Evolutionary conservation across 176 grass and related monocot genomes (phyloP), one percentile per base, ranked within the genome.

Genomic region (Typha latifolia): DNA sequence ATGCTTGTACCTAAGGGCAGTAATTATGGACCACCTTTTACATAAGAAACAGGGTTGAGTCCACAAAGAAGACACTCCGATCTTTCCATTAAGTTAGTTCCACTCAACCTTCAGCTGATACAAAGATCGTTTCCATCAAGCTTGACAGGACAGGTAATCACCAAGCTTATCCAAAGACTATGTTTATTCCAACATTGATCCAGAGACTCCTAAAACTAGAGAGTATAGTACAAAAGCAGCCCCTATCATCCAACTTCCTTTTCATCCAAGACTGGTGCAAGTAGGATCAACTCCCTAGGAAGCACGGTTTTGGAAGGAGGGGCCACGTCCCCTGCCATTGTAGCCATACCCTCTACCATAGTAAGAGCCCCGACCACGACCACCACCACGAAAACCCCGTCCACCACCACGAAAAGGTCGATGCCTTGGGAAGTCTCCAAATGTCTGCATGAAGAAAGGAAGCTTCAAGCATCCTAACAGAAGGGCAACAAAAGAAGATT

Each of bases 381-480:
- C 81, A 2, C 66, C 84, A 0, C 90, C 90, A 15, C 85, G 76
- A 47, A 83, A 83, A 62, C 85, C 85, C 50, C 82, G 78, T 0
- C 13, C 73, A 0, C 90, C 85, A 20, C 88, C 80, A 61, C 87
- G 76, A 3, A 75, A 81, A 0, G 74, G 62, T 49, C 85, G 80
- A 21, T 86, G 74, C 69, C 90, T 80, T 49, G 85, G 61, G 70
- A 88, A 85, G 32, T 94, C 76, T 0, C 90, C 90, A 81, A 94
- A 94, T 0, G 90, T 94, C 90, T 94, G 77, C 22, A 76, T 15
- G 70, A 20, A 15, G 21, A 69, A 65, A 78, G 55, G 49, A 49
- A 0, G 13, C 37, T 43, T 10, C 37, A 43, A 43, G 37, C 37
- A 43, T 43, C 5, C 37, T 43, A 43, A 10, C 37, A 43, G 5